Percentiles rank a stretch among this genome's conserved stretches.
phyloP scores from a whole-genome alignment of 345 rosid species.

The Citrus sinensis region DNA sequence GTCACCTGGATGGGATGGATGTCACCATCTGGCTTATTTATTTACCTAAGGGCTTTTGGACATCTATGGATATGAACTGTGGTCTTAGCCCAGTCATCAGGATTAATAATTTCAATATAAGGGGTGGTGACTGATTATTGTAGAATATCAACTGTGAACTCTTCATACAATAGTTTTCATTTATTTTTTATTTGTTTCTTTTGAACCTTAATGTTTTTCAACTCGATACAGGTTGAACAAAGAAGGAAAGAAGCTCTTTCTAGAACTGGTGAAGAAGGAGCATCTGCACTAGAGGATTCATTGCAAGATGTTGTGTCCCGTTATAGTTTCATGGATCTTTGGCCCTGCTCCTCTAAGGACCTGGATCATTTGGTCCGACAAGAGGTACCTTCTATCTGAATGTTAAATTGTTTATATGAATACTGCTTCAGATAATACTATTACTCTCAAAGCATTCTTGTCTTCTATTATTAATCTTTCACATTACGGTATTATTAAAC shows the following conservation, averaged over 20 bases:
- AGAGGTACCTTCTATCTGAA: constrained; percentile 55
- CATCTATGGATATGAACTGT: background rate
- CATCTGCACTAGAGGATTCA: constrained; percentile 54
- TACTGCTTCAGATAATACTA: too few relatives aligned
- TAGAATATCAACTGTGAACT: background rate
- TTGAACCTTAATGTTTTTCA: constrained; percentile 9
- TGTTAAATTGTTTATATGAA: background rate
- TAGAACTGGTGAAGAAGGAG: constrained; percentile 64
- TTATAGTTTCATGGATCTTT: constrained; percentile 90
- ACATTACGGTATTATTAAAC: background rate
- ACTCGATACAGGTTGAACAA: constrained; percentile 70
- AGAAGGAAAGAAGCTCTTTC: constrained; percentile 92
- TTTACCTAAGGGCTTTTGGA: background rate
- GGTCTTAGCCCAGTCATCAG: background rate
- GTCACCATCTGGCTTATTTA: background rate
- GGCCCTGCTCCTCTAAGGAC: constrained; percentile 86
- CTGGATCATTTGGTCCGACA: constrained; percentile 83
- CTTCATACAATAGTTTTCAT: background rate
- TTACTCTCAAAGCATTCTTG: background rate
- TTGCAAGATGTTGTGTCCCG: constrained; percentile 80
- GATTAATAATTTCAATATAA: too few relatives aligned
- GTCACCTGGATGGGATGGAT: background rate
- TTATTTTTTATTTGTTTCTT: background rate
- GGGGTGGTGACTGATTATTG: background rate
- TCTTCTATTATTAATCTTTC: background rate